Conservation (phyloP, 2,329 filamentous ascomycete species). For the Hymenoscyphus repandus region DNA sequence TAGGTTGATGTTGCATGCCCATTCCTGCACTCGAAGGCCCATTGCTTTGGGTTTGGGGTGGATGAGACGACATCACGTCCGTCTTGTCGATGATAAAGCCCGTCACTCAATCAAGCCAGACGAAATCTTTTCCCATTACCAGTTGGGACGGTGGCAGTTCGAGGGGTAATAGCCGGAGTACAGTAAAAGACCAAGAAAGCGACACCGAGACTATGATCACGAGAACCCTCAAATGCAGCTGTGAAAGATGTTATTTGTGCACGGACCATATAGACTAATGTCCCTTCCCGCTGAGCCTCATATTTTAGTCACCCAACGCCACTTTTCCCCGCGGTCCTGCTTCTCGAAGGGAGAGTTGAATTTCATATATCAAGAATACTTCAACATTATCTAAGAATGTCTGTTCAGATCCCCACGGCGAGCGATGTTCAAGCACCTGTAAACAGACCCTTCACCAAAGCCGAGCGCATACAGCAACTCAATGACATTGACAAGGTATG, state of each 20-base stretch:
- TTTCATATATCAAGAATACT: too few species aligned
- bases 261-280: conserved; percentile 19
- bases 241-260: background rate
- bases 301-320: background rate
- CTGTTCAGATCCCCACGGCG: conserved; percentile 6
- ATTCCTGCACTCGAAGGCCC: conserved; percentile 39
- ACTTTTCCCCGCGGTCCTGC: too few species aligned
- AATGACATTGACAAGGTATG: conserved; percentile 70
- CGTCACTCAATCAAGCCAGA: too few species aligned
- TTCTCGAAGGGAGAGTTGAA: too few species aligned
- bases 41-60: conserved; percentile 41
- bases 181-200: too few species aligned
- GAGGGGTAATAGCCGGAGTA: too few species aligned
- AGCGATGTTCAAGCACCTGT: conserved; percentile 20
- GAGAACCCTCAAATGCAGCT: too few species aligned
- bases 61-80: conserved; percentile 33
- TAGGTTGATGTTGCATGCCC: conserved; percentile 42
- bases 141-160: too few species aligned
- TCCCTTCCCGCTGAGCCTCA: conserved; percentile 28
- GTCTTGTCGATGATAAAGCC: too few species aligned
- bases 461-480: conserved; percentile 76
- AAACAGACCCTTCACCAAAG: conserved; percentile 52
- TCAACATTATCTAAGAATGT: conserved; percentile 4
- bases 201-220: too few species aligned
- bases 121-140: too few species aligned